phyloP scores from a whole-genome alignment of 352 stramenopile genomes.

The Phytophthora idaei region DNA sequence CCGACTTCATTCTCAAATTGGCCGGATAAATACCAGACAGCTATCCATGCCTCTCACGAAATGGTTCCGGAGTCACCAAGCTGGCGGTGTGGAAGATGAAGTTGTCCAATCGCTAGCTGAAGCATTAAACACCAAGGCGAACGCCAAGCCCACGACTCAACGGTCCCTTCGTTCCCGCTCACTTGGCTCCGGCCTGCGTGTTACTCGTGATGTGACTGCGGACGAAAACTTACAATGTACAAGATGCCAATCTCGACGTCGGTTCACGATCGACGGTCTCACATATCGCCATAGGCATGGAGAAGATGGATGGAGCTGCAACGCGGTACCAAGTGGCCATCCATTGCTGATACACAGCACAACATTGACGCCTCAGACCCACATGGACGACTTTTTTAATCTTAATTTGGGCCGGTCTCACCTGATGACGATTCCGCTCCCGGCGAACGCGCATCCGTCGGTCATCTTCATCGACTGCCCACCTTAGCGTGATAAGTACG shows the following conservation, averaged over 20 bases:
- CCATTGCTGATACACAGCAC: not conserved
- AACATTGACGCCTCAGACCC: not conserved
- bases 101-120: not conserved
- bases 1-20: slow-evolving; percentile 17
- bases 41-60: slow-evolving; percentile 8
- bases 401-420: not conserved
- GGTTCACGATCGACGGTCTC: slow-evolving; percentile 17
- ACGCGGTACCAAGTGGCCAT: not conserved
- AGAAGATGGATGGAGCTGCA: slow-evolving; percentile 9
- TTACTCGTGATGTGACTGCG: not conserved
- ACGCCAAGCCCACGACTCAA: not conserved
- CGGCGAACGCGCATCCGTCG: not conserved
- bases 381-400: not conserved
- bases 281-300: slow-evolving; percentile 9
- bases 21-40: not conserved
- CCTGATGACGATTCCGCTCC: not conserved
- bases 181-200: not conserved
- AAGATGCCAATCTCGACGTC: slow-evolving; percentile 10
- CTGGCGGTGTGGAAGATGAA: not conserved
- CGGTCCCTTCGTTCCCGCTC: slow-evolving; percentile 7
- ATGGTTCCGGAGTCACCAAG: slow-evolving; percentile 4
- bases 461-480: slow-evolving; percentile 26
- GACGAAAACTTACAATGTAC: not conserved
- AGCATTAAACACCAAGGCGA: not conserved
- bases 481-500: slow-evolving; percentile 1